Base-by-base conservation (phyloP, 768 basidiomycete genomes). In the Phlebiopsis flavidoalba region DNA sequence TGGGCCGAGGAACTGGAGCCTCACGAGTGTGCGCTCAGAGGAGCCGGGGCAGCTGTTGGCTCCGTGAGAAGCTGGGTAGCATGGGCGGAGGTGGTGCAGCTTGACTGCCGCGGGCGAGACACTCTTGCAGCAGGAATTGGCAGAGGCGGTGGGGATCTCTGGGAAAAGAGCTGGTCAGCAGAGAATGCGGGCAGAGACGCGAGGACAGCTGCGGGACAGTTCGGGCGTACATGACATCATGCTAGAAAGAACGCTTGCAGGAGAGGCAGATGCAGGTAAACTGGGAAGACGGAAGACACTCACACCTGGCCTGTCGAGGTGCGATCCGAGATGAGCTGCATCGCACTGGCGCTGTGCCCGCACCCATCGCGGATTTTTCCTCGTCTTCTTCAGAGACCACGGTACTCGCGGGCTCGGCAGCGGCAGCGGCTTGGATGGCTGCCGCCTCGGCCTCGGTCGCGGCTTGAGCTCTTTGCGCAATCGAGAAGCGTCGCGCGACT, bases 301-400 rank as follows among this genome's bases (percentile, higher is more conserved):
- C 61, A 74, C 71, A 73, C 65, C 62, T 71, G 72, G 5, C 68
- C 72, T 3, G 73, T 74, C 43, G 70, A 64, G 19, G 51, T 57
- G 17, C 51, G 64, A 49, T 71, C 67, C 26, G 73, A 72, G 15
- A 70, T 60, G 37, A 60, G 53, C 43, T 71, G 63, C 53, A 69
- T 48, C 46, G 70, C 65, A 35, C 62, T 62, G 35, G n/a, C 57
- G 61, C 21, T 40, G 36, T 24, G 65, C 64, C 37, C 62, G 62
- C 60, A 71, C 58, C 70, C 70, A 71, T 21, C 19, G 33, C 3
- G 70, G 70, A 2, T 61, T 7, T n/a, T 4, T 68, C 67, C 21
- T 40, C 60, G 24, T 51, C 57, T 22, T 60, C 53, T 17, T 57
- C 58, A 8, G 46, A 35, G 26, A 36, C 24, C 24, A 36, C 14